Conservation (phyloP, 2,329 filamentous ascomycete species). For the Penicillium brevicompactum region DNA sequence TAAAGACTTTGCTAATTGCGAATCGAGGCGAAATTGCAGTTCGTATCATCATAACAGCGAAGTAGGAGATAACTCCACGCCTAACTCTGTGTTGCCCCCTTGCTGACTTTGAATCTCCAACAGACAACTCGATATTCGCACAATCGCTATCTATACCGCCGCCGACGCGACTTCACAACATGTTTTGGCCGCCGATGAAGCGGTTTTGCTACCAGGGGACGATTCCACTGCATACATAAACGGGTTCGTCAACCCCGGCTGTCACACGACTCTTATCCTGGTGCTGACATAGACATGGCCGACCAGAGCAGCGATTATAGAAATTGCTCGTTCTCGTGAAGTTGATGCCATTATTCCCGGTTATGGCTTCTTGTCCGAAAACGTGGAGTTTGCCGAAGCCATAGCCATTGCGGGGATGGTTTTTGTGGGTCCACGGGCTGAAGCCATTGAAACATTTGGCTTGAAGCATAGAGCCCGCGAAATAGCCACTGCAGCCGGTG, state of each 20-base stretch:
- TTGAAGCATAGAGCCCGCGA: conserved; percentile 61
- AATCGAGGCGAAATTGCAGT: conserved; percentile 63
- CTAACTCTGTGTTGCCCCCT: conserved; percentile 39
- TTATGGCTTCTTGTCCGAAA: conserved; percentile 68
- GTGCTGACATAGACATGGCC: neutral
- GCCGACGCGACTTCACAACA: conserved; percentile 59
- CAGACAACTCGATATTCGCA: conserved; percentile 51
- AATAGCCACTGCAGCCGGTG: conserved; percentile 54
- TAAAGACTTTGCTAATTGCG: conserved; percentile 58
- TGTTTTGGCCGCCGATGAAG: conserved; percentile 56
- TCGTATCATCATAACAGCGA: conserved; percentile 56
- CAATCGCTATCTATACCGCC: conserved; percentile 60
- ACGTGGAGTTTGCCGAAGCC: conserved; percentile 60
- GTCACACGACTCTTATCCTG: neutral
- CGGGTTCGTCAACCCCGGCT: conserved; percentile 27
- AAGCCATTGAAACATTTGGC: conserved; percentile 58
- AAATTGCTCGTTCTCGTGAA: conserved; percentile 52
- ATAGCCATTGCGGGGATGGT: conserved; percentile 58
- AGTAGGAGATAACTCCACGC: conserved; percentile 33
- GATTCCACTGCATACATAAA: conserved; percentile 55
- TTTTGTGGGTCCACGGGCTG: conserved; percentile 62
- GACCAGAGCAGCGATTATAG: conserved; percentile 43
- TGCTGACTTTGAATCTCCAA: conserved; percentile 54
- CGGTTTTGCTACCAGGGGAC: conserved; percentile 52
- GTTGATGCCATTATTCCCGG: conserved; percentile 66